Evolutionary conservation across 2,329 filamentous ascomycete species (phyloP).

Genomic region (Hypoxylon sp.): DNA sequence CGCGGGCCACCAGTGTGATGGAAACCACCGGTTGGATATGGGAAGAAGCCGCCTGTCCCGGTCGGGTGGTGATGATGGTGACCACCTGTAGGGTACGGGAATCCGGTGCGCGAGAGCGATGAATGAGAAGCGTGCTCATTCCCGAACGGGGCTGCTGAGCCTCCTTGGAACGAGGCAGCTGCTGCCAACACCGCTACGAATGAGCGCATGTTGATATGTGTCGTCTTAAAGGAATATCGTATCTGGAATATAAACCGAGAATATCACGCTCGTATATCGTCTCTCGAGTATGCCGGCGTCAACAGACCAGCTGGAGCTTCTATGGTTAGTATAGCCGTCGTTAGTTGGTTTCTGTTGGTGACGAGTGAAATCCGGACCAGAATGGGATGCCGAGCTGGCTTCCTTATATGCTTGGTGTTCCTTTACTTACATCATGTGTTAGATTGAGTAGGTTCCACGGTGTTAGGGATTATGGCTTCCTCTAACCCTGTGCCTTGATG

Average conservation of each 20-base stretch:
- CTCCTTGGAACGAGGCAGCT: conserved; percentile 36
- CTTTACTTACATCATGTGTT: conserved; percentile 11
- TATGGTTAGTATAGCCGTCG: conserved; percentile 19
- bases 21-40: conserved; percentile 10
- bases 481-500: conserved; percentile 11
- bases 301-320: conserved; percentile 24
- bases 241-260: conserved; percentile 6
- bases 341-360: conserved; percentile 17
- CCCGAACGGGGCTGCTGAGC: conserved; percentile 29
- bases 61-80: conserved; percentile 25
- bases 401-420: conserved; percentile 34
- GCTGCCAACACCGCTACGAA: conserved; percentile 38
- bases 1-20: conserved; percentile 19
- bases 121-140: conserved; percentile 3
- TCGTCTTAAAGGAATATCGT: conserved; percentile 4
- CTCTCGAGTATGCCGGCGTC: conserved; percentile 8
- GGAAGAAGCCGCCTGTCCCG: not conserved
- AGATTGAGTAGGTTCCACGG: conserved; percentile 7
- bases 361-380: conserved; percentile 15
- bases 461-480: conserved; percentile 10
- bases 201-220: conserved; percentile 34
- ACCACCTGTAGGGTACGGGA: conserved; percentile 23
- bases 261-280: conserved; percentile 3
- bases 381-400: conserved; percentile 24
- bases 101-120: conserved; percentile 6